Evolutionary conservation across 208 protist species (phyloP), one percentile per base, ranked within the genome.

Genomic region (Acanthamoeba royreba): DNA sequence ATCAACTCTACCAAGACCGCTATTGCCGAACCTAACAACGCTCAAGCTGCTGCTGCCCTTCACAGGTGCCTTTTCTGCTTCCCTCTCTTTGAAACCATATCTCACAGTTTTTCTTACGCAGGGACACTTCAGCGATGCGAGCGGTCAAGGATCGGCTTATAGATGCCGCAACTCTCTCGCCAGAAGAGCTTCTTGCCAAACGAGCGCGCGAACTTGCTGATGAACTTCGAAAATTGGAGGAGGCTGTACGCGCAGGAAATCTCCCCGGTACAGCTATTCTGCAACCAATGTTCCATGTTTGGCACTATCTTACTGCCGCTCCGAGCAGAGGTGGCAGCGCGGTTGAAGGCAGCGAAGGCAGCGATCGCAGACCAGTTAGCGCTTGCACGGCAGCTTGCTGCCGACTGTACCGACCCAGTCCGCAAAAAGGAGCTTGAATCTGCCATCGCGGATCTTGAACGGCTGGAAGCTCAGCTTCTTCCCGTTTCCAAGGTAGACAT

Each of bases 1-100:
- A 74, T 91, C 40, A 61, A 61, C 53, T 19, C 85, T 25, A 72
- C 85, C 33, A 91, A 91, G 58, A 53, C 85, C 58, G 46, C 85
- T 17, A 72, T 91, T 28, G 85, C 85, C 35, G 35, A 72, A 22
- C 81, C 81, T 35, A 63, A 63, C 49, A 53, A 89, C 47, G 81
- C 81, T n/a, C 43, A 46, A 15, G 49, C 53, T 43, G 42, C 40
- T n/a, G 81, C 13, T n/a, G 38, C 28, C 8, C 81, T 89, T n/a
- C 81, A 63, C 53, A 89, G 38, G 72, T 31, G 72, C 38, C 58
- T 69, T 69, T 69, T 69, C 33, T 69, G 58, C 33, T 35, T 69
- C 58, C 33, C 28, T 8, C 33, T 69, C 58, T 69, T 69, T 69
- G 33, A 5, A 35, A 8, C 28, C 28, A 35, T 69, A 69, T 4